A percentile compares a stretch with the other conserved stretches of the same genome.
Conservation (phyloP, 148 eudicot species). For the Camellia lanceoleosa region DNA sequence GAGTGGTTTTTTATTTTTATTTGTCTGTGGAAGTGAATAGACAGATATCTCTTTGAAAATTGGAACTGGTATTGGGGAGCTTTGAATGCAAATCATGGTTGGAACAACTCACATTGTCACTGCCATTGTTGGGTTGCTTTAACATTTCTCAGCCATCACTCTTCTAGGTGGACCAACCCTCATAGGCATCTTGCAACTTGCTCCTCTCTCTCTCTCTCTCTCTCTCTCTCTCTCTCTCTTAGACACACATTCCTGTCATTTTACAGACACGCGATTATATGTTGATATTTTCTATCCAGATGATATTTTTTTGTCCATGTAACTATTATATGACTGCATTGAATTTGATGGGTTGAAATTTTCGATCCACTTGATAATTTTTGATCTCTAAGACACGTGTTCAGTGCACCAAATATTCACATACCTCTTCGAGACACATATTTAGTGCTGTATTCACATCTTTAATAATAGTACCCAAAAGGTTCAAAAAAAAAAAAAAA, state of each 20-base stretch:
- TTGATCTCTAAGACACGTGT: too few relatives aligned
- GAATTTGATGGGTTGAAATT: too few relatives aligned
- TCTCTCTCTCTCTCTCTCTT: slow-evolving; percentile 3
- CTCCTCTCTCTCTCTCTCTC: background rate
- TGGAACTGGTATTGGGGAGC: background rate
- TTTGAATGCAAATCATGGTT: background rate
- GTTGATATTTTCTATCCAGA: too few relatives aligned
- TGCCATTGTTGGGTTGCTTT: background rate
- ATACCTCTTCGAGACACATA: too few relatives aligned
- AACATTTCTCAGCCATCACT: slow-evolving; percentile 1
- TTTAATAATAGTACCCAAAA: background rate
- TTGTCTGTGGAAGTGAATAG: background rate
- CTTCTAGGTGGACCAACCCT: background rate
- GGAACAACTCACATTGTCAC: background rate
- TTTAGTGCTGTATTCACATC: background rate
- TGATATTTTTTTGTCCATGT: too few relatives aligned
- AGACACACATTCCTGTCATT: too few relatives aligned
- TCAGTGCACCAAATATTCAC: background rate
- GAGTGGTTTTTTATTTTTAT: background rate
- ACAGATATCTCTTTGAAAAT: background rate
- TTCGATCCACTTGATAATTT: too few relatives aligned
- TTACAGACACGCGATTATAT: too few relatives aligned
- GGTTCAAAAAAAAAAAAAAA: slow-evolving; percentile 4
- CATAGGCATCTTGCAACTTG: background rate
- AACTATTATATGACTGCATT: too few relatives aligned